These are phyloP conservation scores for Penicillium psychrosexuale DNA, from an alignment of 2,329 filamentous ascomycete species.

Conservation along the genomic window DNA sequence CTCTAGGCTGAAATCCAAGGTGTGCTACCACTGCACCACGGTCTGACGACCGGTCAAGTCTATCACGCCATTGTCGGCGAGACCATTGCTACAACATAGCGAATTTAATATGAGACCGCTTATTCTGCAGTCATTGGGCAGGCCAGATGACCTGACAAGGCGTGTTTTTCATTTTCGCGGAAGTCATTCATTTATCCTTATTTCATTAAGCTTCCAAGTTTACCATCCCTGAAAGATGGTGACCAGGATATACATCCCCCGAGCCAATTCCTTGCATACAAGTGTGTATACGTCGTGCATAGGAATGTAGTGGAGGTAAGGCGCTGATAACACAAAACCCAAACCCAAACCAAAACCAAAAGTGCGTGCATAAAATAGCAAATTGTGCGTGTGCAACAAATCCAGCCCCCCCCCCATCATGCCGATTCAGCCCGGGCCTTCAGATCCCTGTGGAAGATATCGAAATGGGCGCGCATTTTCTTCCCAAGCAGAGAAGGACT, in stretches of 20 bases:
- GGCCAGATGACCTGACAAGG: background rate
- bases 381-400: background rate
- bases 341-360: background rate
- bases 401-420: background rate
- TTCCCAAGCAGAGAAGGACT: slow-evolving; percentile 22
- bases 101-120: background rate
- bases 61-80: background rate
- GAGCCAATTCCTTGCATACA: background rate
- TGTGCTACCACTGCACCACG: background rate
- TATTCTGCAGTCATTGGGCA: background rate
- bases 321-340: background rate
- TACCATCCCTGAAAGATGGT: background rate
- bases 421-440: slow-evolving; percentile 21
- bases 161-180: background rate
- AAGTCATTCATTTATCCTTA: background rate
- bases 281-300: background rate
- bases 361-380: background rate
- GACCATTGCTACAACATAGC: background rate
- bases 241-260: background rate
- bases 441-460: slow-evolving; percentile 22
- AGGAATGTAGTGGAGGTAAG: background rate
- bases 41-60: background rate
- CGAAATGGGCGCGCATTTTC: slow-evolving; percentile 21
- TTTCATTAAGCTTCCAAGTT: background rate
- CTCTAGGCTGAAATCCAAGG: background rate